phyloP scores from a whole-genome alignment of 768 basidiomycete genomes.

The Mycena haematopus region DNA sequence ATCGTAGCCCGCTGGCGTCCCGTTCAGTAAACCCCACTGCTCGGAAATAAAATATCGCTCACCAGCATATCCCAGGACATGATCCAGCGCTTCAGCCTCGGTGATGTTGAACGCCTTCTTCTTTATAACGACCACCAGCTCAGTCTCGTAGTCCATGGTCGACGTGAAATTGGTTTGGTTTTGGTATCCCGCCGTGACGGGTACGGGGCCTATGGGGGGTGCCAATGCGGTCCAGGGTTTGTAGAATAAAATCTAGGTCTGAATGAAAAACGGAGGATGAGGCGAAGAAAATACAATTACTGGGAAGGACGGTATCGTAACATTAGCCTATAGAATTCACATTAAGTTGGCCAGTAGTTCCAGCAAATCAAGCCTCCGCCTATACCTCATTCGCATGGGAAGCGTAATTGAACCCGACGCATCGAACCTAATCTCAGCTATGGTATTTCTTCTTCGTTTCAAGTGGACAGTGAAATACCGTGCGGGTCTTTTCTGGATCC shows the following conservation, averaged over 20 bases:
- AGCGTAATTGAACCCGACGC: constrained; percentile 40
- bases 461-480: constrained; percentile 30
- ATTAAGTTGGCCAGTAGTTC: not conserved
- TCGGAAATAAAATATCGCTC: not conserved
- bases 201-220: constrained; percentile 36
- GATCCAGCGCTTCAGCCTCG: constrained; percentile 47
- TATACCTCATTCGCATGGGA: constrained; percentile 35
- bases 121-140: constrained; percentile 50
- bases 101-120: constrained; percentile 50
- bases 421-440: too few relatives aligned
- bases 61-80: constrained; percentile 45
- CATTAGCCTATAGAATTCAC: constrained; percentile 19
- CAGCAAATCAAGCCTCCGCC: not conserved
- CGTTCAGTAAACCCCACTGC: not conserved
- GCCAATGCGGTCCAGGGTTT: constrained; percentile 39
- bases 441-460: not conserved
- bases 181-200: constrained; percentile 35
- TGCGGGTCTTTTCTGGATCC: constrained; percentile 39
- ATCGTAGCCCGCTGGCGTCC: constrained; percentile 41
- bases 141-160: constrained; percentile 46
- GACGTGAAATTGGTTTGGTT: constrained; percentile 41
- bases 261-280: too few relatives aligned
- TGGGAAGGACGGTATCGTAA: constrained; percentile 32
- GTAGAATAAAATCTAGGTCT: constrained; percentile 22
- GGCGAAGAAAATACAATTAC: constrained; percentile 3